A percentile compares a stretch with the other conserved stretches of the same genome.
These are phyloP conservation scores for Planoprotostelium fungivorum DNA, from an alignment of 78 protist genomes.

Conservation along the genomic window DNA sequence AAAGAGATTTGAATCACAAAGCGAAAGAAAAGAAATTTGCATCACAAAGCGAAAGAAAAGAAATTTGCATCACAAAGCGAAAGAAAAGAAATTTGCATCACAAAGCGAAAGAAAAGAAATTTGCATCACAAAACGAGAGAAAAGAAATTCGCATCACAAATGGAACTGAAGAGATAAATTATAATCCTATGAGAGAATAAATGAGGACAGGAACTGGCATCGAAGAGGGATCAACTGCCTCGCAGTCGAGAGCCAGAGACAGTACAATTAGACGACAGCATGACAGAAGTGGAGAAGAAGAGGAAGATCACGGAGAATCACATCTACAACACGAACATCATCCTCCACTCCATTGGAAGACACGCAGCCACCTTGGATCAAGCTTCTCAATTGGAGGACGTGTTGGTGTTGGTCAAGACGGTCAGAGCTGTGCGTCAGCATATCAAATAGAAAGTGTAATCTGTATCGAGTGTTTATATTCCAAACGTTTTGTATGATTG, in stretches of 20 bases:
- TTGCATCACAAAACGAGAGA: too few relatives aligned
- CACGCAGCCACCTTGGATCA: neutral
- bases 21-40: too few relatives aligned
- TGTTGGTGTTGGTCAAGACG: neutral
- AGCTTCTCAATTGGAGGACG: neutral
- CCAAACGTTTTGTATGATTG: too few relatives aligned
- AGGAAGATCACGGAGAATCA: neutral
- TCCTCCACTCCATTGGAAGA: neutral
- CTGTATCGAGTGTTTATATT: too few relatives aligned
- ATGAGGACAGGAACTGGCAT: neutral
- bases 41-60: too few relatives aligned
- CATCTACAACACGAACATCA: neutral
- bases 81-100: too few relatives aligned
- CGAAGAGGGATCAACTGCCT: neutral
- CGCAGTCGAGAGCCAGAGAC: neutral
- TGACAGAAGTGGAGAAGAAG: neutral
- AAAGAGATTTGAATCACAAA: too few relatives aligned
- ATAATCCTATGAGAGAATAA: neutral
- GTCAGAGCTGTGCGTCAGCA: neutral
- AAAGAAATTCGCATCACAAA: too few relatives aligned
- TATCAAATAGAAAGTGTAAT: too few relatives aligned
- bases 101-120: too few relatives aligned
- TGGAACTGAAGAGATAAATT: too few relatives aligned
- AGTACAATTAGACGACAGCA: neutral
- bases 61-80: too few relatives aligned